Base-by-base conservation (phyloP, 176 grass and related monocot species). In the Carex kokanica region DNA sequence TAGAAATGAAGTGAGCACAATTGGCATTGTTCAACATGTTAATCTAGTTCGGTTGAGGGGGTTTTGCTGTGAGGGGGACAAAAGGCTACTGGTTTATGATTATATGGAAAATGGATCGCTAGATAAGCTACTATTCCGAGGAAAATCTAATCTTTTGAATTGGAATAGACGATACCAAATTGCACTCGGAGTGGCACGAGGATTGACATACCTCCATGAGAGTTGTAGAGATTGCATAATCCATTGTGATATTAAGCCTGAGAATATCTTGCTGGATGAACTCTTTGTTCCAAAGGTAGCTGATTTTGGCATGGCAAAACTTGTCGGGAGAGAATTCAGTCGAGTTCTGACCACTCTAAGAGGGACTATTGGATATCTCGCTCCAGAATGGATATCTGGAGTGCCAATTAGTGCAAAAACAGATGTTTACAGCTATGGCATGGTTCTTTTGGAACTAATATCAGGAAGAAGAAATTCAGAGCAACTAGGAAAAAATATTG, bases 161-260 rank as follows among this genome's bases (percentile, higher is more conserved):
- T 92, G 86, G 91, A 58, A 49, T 1, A 45, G 20, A 24, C 77
- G 88, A 84, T 83, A 81, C 56, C 59, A 75, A 53, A 81, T 93
- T 24, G 85, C 83, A 18, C 10, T 90, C 0, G 85, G 91, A 56
- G 41, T 21, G 3, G 91, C 91, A 0, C 69, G 74, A 47, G 88
- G 86, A 6, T 57, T 93, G 20, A 14, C 66, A 18, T 92, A 92
- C 45, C 62, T 91, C 2, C 92, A 91, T 20, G 58, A 88, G 8
- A 86, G 63, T 34, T 94, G 89, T 77, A 68, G 58, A 36, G 87
- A 88, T 80, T 67, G 87, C 84, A 94, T 94, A 75, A 89, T 91
- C 3, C 89, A 94, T 85, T 89, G 89, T 64, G 92, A 89, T 85
- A 63, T 94, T 53, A 91, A 94, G 74, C 92, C 89, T 16, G 92